A percentile compares a stretch with the other conserved stretches of the same genome.
Evolutionary conservation across 2,329 filamentous ascomycete genomes (phyloP).

Genomic region (Sclerotinia sclerotiorum): DNA sequence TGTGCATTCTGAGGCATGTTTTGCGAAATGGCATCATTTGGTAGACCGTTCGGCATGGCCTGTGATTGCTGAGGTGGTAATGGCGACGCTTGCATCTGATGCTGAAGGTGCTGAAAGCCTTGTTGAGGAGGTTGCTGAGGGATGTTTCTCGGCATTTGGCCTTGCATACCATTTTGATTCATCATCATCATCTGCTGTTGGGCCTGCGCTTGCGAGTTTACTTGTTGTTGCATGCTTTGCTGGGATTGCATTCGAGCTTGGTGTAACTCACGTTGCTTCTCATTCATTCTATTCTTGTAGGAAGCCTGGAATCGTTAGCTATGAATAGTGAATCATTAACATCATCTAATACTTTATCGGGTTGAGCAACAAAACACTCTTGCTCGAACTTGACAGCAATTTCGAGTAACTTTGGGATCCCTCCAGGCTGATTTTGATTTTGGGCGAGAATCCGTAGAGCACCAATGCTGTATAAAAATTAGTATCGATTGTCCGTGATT

Average conservation of each 20-base stretch:
- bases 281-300: constrained; percentile 35
- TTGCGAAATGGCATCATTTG: constrained; percentile 34
- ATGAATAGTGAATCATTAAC: background rate
- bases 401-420: constrained; percentile 36
- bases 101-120: constrained; percentile 58
- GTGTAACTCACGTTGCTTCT: constrained; percentile 38
- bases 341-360: constrained; percentile 34
- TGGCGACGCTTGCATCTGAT: constrained; percentile 56
- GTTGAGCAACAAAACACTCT: constrained; percentile 36
- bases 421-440: constrained; percentile 27
- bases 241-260: constrained; percentile 36
- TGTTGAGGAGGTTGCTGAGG: constrained; percentile 52
- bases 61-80: constrained; percentile 49
- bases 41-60: constrained; percentile 40
- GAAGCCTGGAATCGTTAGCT: constrained; percentile 32
- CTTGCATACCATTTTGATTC: constrained; percentile 51
- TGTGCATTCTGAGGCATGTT: constrained; percentile 38
- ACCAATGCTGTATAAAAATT: constrained; percentile 31
- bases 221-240: constrained; percentile 46
- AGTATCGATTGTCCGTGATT: constrained; percentile 11
- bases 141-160: constrained; percentile 50
- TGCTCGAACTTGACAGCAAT: constrained; percentile 38
- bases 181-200: constrained; percentile 54
- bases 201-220: constrained; percentile 43
- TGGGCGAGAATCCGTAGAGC: constrained; percentile 37